Evolutionary conservation across 2,329 filamentous ascomycete genomes (phyloP).

Genomic region (Talaromyces sp.): DNA sequence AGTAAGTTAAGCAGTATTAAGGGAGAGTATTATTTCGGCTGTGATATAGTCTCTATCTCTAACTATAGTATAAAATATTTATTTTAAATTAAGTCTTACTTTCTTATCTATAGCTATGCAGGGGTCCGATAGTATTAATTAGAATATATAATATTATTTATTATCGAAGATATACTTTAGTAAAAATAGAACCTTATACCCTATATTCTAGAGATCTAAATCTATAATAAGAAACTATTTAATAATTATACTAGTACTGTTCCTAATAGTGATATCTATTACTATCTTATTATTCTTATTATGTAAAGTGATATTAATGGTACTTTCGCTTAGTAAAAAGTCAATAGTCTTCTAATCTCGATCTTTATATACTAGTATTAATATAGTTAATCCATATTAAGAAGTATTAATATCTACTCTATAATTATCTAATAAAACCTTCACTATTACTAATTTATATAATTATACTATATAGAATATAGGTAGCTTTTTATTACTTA

Average conservation of each 20-base stretch:
- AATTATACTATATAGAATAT: background rate
- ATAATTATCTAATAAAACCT: background rate
- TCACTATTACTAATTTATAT: background rate
- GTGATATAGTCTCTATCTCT: background rate
- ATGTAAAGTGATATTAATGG: background rate
- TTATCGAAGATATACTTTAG: background rate
- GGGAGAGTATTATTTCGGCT: background rate
- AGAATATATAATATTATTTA: background rate
- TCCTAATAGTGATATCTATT: background rate
- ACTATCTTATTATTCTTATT: background rate
- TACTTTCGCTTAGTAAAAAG: background rate
- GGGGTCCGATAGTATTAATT: background rate
- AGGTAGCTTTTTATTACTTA: background rate
- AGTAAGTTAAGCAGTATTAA: background rate
- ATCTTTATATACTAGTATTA: background rate
- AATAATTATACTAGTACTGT: background rate
- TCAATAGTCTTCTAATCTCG: background rate
- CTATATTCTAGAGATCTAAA: background rate
- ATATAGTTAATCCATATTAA: background rate
- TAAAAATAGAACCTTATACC: background rate
- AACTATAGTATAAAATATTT: background rate
- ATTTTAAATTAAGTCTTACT: background rate
- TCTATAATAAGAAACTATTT: background rate
- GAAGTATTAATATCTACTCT: background rate
- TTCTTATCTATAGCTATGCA: background rate